These are phyloP conservation scores for Pelagomonas calceolata DNA, from an alignment of 108 stramenopile species.

Conservation along the genomic window DNA sequence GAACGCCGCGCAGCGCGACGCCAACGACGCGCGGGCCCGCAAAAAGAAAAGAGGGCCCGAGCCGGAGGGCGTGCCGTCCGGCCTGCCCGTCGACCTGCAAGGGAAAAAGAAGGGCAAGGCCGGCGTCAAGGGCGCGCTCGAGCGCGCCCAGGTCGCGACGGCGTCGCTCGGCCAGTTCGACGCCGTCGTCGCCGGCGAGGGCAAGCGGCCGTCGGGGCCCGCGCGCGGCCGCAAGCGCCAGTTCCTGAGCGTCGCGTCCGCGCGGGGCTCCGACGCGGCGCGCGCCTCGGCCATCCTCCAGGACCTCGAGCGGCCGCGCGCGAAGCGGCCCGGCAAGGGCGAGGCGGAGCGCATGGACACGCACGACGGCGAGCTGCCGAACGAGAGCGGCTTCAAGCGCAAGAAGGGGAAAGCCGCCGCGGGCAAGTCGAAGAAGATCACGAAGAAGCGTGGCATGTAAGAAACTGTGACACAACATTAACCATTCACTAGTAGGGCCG, in stretches of 20 bases:
- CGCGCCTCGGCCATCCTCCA: background rate
- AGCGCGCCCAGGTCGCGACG: slow-evolving; percentile 13
- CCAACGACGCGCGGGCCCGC: slow-evolving; percentile 12
- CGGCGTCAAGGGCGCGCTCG: background rate
- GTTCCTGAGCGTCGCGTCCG: background rate
- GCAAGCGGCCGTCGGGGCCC: background rate
- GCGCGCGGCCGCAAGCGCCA: background rate
- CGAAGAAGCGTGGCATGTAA: background rate
- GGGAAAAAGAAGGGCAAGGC: background rate
- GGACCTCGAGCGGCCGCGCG: background rate
- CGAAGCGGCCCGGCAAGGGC: background rate
- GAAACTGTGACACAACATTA: no score
- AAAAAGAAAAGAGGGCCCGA: background rate
- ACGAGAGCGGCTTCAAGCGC: background rate
- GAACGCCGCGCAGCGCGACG: slow-evolving; percentile 25
- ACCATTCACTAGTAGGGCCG: no score
- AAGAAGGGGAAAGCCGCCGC: background rate
- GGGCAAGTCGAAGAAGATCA: background rate
- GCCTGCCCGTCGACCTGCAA: background rate
- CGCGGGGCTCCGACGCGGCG: background rate
- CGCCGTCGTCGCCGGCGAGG: slow-evolving; percentile 5
- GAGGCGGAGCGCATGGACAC: background rate
- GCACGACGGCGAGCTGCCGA: background rate
- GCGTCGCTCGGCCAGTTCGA: slow-evolving; percentile 20
- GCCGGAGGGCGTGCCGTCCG: background rate